A percentile compares a stretch with the other conserved stretches of the same genome.
Evolutionary conservation across 2,329 filamentous ascomycete species (phyloP).

Genomic region (Fusarium haematococcum): DNA sequence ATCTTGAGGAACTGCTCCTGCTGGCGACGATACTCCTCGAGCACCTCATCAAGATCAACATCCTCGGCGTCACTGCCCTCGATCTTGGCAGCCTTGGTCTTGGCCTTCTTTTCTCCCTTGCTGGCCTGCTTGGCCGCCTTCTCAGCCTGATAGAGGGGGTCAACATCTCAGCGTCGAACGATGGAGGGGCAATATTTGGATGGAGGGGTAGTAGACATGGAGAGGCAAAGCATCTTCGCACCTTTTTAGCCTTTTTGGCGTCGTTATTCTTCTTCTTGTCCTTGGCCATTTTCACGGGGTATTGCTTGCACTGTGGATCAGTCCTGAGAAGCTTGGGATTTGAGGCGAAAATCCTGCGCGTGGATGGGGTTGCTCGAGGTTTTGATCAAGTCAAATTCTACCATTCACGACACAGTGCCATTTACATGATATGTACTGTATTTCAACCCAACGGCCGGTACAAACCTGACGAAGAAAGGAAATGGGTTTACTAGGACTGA

Average conservation of each 20-base stretch:
- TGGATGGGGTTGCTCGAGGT: conserved; percentile 40
- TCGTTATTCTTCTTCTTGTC: conserved; percentile 64
- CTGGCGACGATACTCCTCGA: conserved; percentile 91
- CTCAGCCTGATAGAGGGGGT: conserved; percentile 58
- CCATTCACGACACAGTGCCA: conserved; percentile 36
- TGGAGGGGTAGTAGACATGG: conserved; percentile 34
- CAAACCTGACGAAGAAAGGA: not conserved
- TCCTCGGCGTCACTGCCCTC: conserved; percentile 92
- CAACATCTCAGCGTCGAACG: conserved; percentile 29
- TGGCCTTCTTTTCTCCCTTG: conserved; percentile 89
- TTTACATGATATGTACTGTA: not conserved
- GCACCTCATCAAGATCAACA: conserved; percentile 90
- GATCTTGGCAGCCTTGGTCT: conserved; percentile 74
- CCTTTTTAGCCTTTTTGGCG: conserved; percentile 64
- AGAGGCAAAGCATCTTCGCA: conserved; percentile 41
- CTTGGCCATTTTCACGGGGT: conserved; percentile 57
- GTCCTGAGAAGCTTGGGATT: not conserved
- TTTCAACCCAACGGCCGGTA: not conserved
- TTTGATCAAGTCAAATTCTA: conserved; percentile 46
- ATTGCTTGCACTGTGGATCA: not conserved
- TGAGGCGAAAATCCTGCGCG: conserved; percentile 17
- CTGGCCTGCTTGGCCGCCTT: conserved; percentile 85
- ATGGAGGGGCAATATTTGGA: conserved; percentile 26
- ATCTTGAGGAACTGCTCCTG: conserved; percentile 96
- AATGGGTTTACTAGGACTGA: not conserved